Conservation (phyloP, 2,329 filamentous ascomycete species). For the Bisporella sp. region DNA sequence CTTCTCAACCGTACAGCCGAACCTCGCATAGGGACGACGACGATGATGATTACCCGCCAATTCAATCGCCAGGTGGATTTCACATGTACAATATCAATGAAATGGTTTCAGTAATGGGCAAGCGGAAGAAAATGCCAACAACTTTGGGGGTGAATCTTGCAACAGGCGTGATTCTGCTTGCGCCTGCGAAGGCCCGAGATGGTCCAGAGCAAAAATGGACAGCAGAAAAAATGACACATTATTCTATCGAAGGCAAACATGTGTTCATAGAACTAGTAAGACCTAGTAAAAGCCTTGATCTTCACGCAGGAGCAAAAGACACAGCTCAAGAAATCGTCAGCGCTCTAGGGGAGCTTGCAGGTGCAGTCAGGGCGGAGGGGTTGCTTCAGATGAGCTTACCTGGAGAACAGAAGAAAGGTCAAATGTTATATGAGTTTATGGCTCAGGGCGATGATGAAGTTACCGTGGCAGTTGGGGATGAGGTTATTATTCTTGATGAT, state of each 20-base stretch:
- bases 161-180: constrained; percentile 83
- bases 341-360: constrained; percentile 81
- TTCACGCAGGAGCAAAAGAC: constrained; percentile 95
- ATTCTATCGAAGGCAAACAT: constrained; percentile 96
- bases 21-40: constrained; percentile 34
- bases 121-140: constrained; percentile 97
- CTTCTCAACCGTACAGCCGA: constrained; percentile 50
- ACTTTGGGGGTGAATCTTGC: constrained; percentile 88
- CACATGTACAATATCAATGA: constrained; percentile 97
- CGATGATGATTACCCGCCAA: constrained; percentile 31
- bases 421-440: constrained; percentile 91
- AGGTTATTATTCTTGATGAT: constrained; percentile 86
- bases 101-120: constrained; percentile 90
- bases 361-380: constrained; percentile 75
- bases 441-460: constrained; percentile 96
- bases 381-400: constrained; percentile 75
- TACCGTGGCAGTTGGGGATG: constrained; percentile 81
- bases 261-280: constrained; percentile 90
- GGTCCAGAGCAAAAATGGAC: constrained; percentile 88
- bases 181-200: constrained; percentile 76
- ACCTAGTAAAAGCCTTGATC: constrained; percentile 91
- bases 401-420: constrained; percentile 71
- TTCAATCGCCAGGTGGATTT: constrained; percentile 67
- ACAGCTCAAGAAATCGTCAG: constrained; percentile 90
- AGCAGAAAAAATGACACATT: constrained; percentile 92